Evolutionary conservation across 495 filamentous ascomycete species (phyloP), one percentile per base, ranked within the genome.

Genomic region (Lasiosphaeria ovina): DNA sequence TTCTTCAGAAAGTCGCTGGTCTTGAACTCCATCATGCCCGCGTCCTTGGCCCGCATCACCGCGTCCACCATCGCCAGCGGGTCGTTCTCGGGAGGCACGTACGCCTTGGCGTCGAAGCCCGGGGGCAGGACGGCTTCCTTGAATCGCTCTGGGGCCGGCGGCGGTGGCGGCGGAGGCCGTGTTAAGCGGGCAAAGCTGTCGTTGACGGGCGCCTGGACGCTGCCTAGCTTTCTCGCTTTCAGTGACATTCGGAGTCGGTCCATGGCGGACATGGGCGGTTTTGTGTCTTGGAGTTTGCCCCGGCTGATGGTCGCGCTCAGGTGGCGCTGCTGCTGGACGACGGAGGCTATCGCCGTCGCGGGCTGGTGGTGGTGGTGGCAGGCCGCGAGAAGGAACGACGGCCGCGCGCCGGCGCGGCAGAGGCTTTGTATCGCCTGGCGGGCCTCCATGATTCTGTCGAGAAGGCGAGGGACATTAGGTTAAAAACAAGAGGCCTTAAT

Each of bases 401-500:
- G 44, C 45, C 35, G 61, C 36, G 38, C 16, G 17, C 32, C 36
- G 14, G 58, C 56, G n/a, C 58, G 68, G 60, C 62, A 62, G 55
- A 70, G 61, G 45, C 62, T 63, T 14, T 57, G 55, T 51, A 69
- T 52, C 54, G 61, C 58, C 36, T 59, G 69, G 38, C 68, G 67
- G 63, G 66, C 47, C 55, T 65, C 66, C 69, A 72, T 73, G 64
- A 57, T 62, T 45, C 48, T 61, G 68, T 11, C 14, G 52, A 38
- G 38, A 10, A 5, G 40, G 31, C 17, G 4, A 14, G 24, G 24
- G 36, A 55, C 7, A 42, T 42, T 42, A 24, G 24, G 8, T 42
- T 42, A 7, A 3, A 42, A 8, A 12, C 7, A 42, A 42, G 12
- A 42, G 38, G 38, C 3, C 7, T 42, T 42, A 14, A 47, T 14